A percentile compares a stretch with the other conserved stretches of the same genome.
phyloP scores from a whole-genome alignment of 805 yeast species.

The Nadsonia fulvescens region DNA sequence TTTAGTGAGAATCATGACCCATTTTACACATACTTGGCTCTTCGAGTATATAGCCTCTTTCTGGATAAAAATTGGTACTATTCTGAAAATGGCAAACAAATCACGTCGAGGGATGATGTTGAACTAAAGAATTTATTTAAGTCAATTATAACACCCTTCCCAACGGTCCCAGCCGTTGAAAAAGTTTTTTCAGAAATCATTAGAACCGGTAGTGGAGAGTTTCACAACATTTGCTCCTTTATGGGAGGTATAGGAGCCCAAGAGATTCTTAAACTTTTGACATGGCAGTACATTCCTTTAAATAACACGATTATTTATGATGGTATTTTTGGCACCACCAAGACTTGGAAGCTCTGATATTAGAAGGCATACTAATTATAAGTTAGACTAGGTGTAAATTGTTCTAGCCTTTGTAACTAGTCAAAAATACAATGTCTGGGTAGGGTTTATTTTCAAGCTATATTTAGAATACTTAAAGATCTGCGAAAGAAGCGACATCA shows the following conservation, averaged over 20 bases:
- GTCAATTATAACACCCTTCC: no score
- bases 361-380: no score
- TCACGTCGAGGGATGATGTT: constrained; percentile 10
- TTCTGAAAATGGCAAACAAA: no score
- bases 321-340: no score
- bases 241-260: constrained; percentile 80
- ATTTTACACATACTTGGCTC: constrained; percentile 12
- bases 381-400: no score
- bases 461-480: constrained; percentile 7
- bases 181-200: constrained; percentile 7
- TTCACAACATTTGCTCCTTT: constrained; percentile 45
- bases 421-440: no score
- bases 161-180: no score
- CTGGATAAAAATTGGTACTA: constrained; percentile 8
- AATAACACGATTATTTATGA: constrained; percentile 57
- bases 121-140: constrained; percentile 11
- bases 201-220: constrained; percentile 23
- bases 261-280: constrained; percentile 57
- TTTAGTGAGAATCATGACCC: constrained; percentile 9
- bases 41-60: constrained; percentile 11
- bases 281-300: constrained; percentile 67
- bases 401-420: no score
- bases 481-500: constrained; percentile 12
- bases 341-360: no score
- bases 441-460: no score